Conservation (phyloP, 345 rosid species). For the Rubroshorea leprosula region DNA sequence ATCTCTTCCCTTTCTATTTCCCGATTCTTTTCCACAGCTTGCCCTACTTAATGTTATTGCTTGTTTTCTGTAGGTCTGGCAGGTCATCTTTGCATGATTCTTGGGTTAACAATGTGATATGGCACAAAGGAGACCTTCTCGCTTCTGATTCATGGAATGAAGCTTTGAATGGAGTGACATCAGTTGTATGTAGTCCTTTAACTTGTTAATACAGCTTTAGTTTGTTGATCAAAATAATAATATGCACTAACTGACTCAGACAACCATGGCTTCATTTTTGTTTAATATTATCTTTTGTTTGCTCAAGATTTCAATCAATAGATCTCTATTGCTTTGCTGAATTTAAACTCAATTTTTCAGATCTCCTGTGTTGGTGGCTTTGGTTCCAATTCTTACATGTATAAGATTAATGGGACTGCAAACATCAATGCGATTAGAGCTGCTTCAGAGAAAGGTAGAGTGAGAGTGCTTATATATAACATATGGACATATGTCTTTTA, state of each 20-base stretch:
- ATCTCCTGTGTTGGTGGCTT: slow-evolving; percentile 95
- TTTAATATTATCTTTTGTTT: slow-evolving; percentile 2
- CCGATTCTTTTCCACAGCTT: slow-evolving; percentile 32
- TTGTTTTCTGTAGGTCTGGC: slow-evolving; percentile 13
- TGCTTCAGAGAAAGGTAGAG: slow-evolving; percentile 83
- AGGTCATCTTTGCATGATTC: slow-evolving; percentile 62
- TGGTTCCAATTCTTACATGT: slow-evolving; percentile 91
- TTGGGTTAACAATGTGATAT: slow-evolving; percentile 68
- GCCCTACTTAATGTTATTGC: neutral
- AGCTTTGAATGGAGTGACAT: slow-evolving; percentile 73
- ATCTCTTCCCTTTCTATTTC: neutral
- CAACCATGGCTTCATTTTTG: slow-evolving; percentile 1
- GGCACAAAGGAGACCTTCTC: slow-evolving; percentile 92
- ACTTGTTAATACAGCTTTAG: neutral
- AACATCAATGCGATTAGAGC: slow-evolving; percentile 89
- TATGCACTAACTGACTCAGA: neutral
- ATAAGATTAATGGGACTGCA: slow-evolving; percentile 93
- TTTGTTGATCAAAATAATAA: neutral
- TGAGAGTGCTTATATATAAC: neutral
- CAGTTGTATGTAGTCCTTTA: slow-evolving; percentile 55
- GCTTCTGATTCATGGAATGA: slow-evolving; percentile 80
- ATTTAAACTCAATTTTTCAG: slow-evolving; percentile 38
- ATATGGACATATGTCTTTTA: neutral
- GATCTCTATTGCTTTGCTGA: too few relatives aligned
- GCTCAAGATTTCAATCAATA: too few relatives aligned